Base-by-base conservation (phyloP, 345 rosid species). In the Carallia pectinifolia region DNA sequence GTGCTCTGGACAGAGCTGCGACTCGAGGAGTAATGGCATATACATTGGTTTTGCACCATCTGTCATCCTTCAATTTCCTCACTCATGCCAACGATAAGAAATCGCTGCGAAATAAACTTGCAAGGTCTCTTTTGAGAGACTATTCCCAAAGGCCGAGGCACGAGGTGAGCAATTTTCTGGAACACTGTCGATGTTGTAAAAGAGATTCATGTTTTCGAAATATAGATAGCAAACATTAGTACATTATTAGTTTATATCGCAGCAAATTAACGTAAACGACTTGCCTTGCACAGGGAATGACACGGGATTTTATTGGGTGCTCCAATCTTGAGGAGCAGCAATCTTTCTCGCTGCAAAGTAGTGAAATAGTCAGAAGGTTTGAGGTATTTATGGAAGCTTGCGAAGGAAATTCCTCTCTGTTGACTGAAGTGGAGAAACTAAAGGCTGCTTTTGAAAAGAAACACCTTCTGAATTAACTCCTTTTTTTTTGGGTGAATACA, bases 1-100 rank as follows among this genome's bases (percentile, higher is more conserved):
- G 91, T 66, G 86, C 90, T 55, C 85, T 93, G 52, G 98, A 93
- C 79, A 83, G 84, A 81, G 92, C 97, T 50, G 83, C 80, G 62
- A 66, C 69, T 29, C 85, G 92, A 73, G 77, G 85, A 78, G 82
- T 97, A 63, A 64, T 87, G 69, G 94, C 93, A 61, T 87, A 64
- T 60, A 68, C 85, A 0, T 75, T 93, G 30, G 87, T 78, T 65
- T 47, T 93, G 67, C 94, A 91, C 75, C 96, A 93, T 47, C 74
- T 89, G 50, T 86, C 92, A 63, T 88, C 79, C 37, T 76, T 87
- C 70, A 62, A 89, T 75, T 93, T 93, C 75, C 39, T 63, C 66
- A 63, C 40, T 12, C n/a, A 53, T 64, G 65, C 33, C 66, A 71
- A 40, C 16, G 84, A 87, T 54, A 80, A 68, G 66, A 58, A 30